Evolutionary conservation across 2,329 filamentous ascomycete species (phyloP).

Genomic region (Xylariaceae sp.): DNA sequence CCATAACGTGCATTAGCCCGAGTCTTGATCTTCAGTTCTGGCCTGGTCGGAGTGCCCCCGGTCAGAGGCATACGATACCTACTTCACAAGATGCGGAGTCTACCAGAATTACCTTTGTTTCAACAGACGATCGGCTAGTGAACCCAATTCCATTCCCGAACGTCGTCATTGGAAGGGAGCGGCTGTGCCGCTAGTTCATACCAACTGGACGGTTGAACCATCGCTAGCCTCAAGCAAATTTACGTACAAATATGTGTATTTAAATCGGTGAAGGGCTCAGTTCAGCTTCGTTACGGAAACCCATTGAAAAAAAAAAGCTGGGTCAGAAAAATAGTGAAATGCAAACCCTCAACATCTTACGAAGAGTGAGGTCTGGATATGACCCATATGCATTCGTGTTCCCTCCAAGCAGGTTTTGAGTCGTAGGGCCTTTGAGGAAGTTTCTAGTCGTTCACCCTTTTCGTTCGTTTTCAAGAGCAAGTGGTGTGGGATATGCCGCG

Average conservation of each 20-base stretch:
- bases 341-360: neutral
- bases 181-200: neutral
- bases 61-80: neutral
- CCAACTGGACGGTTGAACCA: neutral
- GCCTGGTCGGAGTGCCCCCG: conserved; percentile 11
- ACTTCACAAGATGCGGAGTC: conserved; percentile 15
- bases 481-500: conserved; percentile 14
- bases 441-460: neutral
- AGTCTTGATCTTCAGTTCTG: conserved; percentile 20
- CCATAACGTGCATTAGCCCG: conserved; percentile 10
- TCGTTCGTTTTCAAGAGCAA: neutral
- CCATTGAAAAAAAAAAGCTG: neutral
- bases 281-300: neutral
- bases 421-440: no score
- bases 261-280: neutral
- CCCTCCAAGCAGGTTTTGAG: neutral
- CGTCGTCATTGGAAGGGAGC: neutral
- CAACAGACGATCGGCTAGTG: neutral
- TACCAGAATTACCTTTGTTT: neutral
- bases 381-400: neutral
- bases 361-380: neutral
- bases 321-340: no score
- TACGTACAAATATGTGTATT: no score
- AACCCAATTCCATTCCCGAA: neutral
- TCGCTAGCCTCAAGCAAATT: neutral